These are phyloP conservation scores for Phytopythium litorale DNA, from an alignment of 352 stramenopile species.

Conservation along the genomic window DNA sequence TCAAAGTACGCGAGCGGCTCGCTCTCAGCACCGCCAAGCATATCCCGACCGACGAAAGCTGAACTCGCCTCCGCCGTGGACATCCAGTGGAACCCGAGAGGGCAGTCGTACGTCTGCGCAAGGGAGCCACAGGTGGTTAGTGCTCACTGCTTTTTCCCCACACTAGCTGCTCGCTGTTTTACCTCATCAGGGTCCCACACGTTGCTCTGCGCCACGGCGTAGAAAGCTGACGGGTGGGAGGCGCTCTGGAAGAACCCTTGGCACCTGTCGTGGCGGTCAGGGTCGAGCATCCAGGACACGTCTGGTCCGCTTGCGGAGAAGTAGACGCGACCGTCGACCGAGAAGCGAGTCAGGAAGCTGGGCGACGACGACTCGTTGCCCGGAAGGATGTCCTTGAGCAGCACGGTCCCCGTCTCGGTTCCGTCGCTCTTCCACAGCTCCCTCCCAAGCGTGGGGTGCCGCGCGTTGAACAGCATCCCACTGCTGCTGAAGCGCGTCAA, in stretches of 20 bases:
- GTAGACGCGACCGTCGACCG: conserved; percentile 62
- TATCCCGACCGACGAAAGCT: conserved; percentile 35
- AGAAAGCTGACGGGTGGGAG: conserved; percentile 56
- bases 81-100: conserved; percentile 77
- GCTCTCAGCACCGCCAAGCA: conserved; percentile 15
- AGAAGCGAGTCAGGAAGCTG: conserved; percentile 41
- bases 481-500: conserved; percentile 10
- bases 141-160: neutral
- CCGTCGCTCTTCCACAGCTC: conserved; percentile 86
- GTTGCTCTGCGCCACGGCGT: conserved; percentile 57
- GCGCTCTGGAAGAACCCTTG: conserved; percentile 59
- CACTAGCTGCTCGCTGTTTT: conserved; percentile 1
- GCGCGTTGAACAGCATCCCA: conserved; percentile 32
- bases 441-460: conserved; percentile 11
- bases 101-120: conserved; percentile 81
- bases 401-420: conserved; percentile 43
- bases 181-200: conserved; percentile 61
- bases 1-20: conserved; percentile 72
- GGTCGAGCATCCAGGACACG: conserved; percentile 46
- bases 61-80: conserved; percentile 60
- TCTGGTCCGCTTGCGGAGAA: conserved; percentile 77
- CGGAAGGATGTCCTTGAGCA: conserved; percentile 65
- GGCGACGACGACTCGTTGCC: conserved; percentile 27
- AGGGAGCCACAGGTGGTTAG: neutral
- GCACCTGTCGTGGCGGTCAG: conserved; percentile 55